phyloP scores from a whole-genome alignment of 768 basidiomycete genomes.

The Lactarius deliciosus region DNA sequence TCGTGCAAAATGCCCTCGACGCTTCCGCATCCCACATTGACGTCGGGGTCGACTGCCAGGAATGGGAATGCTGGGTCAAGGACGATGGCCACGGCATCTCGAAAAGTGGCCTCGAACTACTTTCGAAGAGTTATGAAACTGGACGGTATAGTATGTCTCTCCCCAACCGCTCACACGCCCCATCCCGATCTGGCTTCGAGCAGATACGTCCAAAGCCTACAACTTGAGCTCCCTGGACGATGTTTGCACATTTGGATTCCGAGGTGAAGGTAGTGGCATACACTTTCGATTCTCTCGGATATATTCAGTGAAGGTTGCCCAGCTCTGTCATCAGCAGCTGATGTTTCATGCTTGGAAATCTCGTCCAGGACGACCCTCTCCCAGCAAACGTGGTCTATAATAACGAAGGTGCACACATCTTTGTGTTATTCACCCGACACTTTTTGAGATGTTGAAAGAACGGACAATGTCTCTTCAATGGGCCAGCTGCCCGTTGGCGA shows the following conservation, averaged over 20 bases:
- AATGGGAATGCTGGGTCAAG: constrained; percentile 82
- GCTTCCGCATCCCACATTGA: constrained; percentile 69
- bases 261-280: constrained; percentile 82
- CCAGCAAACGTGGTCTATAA: constrained; percentile 69
- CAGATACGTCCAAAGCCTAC: constrained; percentile 77
- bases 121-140: constrained; percentile 52
- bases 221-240: constrained; percentile 48
- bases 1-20: constrained; percentile 89
- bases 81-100: constrained; percentile 84
- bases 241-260: constrained; percentile 78
- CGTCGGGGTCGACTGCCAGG: constrained; percentile 67
- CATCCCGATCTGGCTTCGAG: not conserved
- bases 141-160: constrained; percentile 66
- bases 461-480: constrained; percentile 63
- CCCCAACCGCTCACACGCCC: not conserved
- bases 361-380: constrained; percentile 68
- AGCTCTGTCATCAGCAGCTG: constrained; percentile 85
- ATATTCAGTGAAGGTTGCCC: not conserved
- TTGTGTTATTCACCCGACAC: constrained; percentile 2
- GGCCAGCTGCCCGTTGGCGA: constrained; percentile 73
- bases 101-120: constrained; percentile 52
- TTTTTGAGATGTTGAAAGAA: constrained; percentile 45
- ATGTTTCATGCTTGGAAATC: constrained; percentile 79
- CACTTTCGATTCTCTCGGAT: constrained; percentile 3
- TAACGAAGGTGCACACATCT: constrained; percentile 61